Conservation (phyloP, 805 yeast genomes). For the Saccharomycopsis vini region DNA sequence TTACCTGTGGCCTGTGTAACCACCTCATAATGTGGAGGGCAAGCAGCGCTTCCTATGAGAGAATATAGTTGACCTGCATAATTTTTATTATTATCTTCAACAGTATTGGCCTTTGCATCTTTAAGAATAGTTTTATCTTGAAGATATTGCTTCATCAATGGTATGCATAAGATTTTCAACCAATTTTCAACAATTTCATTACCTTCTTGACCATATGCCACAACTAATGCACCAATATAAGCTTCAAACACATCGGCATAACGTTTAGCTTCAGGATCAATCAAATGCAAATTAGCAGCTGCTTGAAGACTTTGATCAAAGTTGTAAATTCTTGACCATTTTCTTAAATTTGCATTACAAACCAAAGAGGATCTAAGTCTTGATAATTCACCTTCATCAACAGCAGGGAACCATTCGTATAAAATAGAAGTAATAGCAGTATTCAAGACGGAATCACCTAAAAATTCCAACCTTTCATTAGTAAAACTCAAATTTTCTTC, state of each 20-base stretch:
- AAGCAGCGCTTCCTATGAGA: conserved; percentile 13
- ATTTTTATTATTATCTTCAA: too few relatives aligned
- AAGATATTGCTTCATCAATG: not conserved
- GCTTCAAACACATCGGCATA: conserved; percentile 92
- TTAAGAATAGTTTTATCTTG: not conserved
- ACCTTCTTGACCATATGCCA: too few relatives aligned
- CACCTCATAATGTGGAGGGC: conserved; percentile 11
- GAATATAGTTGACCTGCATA: conserved; percentile 13
- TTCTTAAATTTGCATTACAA: conserved; percentile 60
- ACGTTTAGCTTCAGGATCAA: too few relatives aligned
- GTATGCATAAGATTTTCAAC: conserved; percentile 3
- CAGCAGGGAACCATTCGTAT: conserved; percentile 55
- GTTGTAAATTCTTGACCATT: conserved; percentile 62
- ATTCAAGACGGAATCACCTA: conserved; percentile 83
- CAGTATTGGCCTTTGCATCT: too few relatives aligned
- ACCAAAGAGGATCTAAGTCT: conserved; percentile 61
- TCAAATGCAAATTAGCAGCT: not conserved
- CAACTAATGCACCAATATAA: conserved; percentile 69
- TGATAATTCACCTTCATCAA: conserved; percentile 76
- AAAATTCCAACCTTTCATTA: conserved; percentile 82
- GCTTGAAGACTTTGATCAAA: conserved; percentile 44
- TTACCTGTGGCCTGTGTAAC: too few relatives aligned
- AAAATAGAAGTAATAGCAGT: conserved; percentile 61
- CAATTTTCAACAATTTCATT: conserved; percentile 30
- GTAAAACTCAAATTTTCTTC: conserved; percentile 56